phyloP scores from a whole-genome alignment of 2,329 filamentous ascomycete genomes.

The Fusarium fujikuroi region DNA sequence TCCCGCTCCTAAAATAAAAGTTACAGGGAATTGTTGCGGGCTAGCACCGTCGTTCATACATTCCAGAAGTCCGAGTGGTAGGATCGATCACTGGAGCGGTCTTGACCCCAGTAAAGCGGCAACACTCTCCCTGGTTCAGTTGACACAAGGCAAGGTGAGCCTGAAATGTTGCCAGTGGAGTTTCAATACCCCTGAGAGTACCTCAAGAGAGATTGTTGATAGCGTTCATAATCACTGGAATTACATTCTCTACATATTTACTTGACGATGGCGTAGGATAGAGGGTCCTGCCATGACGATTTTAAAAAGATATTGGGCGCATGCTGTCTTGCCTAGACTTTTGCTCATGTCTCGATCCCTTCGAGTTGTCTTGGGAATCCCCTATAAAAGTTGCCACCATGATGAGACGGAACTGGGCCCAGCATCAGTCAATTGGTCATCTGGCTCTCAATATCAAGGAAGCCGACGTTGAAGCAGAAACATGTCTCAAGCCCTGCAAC shows the following conservation, averaged over 20 bases:
- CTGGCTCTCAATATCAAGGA: not conserved
- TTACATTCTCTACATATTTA: conserved; percentile 9
- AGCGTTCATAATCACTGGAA: conserved; percentile 1
- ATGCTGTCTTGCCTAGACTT: conserved; percentile 24
- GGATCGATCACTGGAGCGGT: conserved; percentile 30
- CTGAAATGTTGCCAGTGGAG: conserved; percentile 23
- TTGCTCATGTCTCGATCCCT: conserved; percentile 20
- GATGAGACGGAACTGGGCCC: conserved; percentile 1
- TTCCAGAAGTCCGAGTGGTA: conserved; percentile 40
- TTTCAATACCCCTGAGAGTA: conserved; percentile 22
- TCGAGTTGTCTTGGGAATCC: conserved; percentile 6
- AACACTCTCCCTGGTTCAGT: not conserved
- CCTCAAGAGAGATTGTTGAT: conserved; percentile 17
- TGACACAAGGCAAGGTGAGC: conserved; percentile 10
- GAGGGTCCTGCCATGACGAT: not conserved
- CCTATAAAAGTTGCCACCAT: not conserved
- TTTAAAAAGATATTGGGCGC: not conserved
- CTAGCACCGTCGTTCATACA: conserved; percentile 33
- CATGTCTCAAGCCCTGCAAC: conserved; percentile 26
- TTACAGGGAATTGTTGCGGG: conserved; percentile 13
- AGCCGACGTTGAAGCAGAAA: conserved; percentile 17
- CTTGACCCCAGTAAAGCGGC: conserved; percentile 23
- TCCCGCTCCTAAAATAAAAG: conserved; percentile 33
- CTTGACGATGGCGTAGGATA: conserved; percentile 7
- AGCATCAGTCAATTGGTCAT: conserved; percentile 1